Percentiles rank a stretch among this genome's conserved stretches.
These are phyloP conservation scores for Poa annua DNA, from an alignment of 176 grass and related monocot genomes.

Conservation along the genomic window DNA sequence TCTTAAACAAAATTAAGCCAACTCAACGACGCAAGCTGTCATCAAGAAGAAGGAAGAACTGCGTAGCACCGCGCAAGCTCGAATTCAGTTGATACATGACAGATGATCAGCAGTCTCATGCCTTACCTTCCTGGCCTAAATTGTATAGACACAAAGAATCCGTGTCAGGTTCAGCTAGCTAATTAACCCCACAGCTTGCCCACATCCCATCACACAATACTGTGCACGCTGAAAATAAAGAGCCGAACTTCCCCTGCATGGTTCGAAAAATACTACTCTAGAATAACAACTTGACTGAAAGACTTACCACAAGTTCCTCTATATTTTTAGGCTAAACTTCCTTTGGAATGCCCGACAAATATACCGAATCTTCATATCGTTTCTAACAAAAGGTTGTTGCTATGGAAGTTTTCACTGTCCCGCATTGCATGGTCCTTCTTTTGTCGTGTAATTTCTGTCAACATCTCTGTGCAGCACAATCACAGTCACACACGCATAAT, in stretches of 20 bases:
- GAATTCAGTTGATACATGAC: conserved; percentile 5
- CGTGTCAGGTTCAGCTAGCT: not conserved
- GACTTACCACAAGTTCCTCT: no score
- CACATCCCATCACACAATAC: conserved; percentile 15
- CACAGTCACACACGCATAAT: not conserved
- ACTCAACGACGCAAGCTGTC: not conserved
- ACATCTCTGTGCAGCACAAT: not conserved
- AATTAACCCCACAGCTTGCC: not conserved
- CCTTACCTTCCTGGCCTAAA: not conserved
- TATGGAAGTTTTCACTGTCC: not conserved
- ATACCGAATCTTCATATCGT: not conserved
- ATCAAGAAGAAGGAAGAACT: not conserved
- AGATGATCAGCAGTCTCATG: not conserved
- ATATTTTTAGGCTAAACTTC: not conserved
- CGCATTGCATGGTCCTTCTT: not conserved
- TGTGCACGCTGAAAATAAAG: not conserved
- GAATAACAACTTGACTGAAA: not conserved
- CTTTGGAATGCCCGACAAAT: not conserved
- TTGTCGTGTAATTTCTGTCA: not conserved
- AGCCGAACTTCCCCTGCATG: not conserved
- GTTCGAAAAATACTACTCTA: not conserved
- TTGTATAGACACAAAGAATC: conserved; percentile 28
- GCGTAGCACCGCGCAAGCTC: not conserved
- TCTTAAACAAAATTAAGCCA: not conserved
- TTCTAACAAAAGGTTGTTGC: not conserved